These are phyloP conservation scores for Colletotrichum euphorbiae DNA, from an alignment of 2,329 filamentous ascomycete species.

Conservation along the genomic window DNA sequence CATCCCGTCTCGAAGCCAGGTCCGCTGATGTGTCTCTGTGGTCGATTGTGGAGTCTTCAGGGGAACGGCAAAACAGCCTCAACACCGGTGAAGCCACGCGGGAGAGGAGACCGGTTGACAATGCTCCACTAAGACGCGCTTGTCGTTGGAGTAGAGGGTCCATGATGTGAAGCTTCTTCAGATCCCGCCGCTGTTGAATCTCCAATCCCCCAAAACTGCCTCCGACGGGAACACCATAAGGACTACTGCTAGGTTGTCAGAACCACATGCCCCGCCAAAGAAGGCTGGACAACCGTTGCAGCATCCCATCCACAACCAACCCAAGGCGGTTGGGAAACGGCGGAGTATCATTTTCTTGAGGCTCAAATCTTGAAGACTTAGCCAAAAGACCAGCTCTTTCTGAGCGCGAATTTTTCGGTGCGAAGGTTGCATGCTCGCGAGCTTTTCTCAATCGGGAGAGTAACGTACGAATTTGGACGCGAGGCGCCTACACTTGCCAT, in stretches of 20 bases:
- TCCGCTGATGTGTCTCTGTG: constrained; percentile 21
- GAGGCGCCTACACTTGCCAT: constrained; percentile 32
- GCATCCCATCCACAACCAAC: constrained; percentile 32
- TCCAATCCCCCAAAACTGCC: constrained; percentile 35
- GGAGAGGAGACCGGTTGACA: constrained; percentile 28
- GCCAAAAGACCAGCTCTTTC: background rate
- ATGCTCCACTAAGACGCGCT: constrained; percentile 33
- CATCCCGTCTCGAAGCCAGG: constrained; percentile 11
- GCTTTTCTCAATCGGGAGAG: background rate
- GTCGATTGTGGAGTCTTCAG: constrained; percentile 31
- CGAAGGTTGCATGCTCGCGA: background rate
- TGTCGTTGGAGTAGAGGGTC: constrained; percentile 37
- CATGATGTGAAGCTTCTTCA: constrained; percentile 32
- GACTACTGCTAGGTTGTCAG: constrained; percentile 29
- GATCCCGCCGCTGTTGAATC: constrained; percentile 36
- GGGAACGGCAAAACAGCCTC: constrained; percentile 40
- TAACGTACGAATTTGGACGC: background rate
- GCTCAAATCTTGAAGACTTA: background rate
- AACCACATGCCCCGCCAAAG: constrained; percentile 40
- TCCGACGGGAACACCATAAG: constrained; percentile 30
- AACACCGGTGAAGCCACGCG: constrained; percentile 35
- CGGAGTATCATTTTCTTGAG: constrained; percentile 14
- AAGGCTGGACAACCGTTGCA: constrained; percentile 37
- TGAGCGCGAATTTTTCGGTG: too few relatives aligned
- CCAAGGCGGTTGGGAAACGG: constrained; percentile 13